Conservation (phyloP, 2,329 filamentous ascomycete species). For the Fusarium mangiferae region DNA sequence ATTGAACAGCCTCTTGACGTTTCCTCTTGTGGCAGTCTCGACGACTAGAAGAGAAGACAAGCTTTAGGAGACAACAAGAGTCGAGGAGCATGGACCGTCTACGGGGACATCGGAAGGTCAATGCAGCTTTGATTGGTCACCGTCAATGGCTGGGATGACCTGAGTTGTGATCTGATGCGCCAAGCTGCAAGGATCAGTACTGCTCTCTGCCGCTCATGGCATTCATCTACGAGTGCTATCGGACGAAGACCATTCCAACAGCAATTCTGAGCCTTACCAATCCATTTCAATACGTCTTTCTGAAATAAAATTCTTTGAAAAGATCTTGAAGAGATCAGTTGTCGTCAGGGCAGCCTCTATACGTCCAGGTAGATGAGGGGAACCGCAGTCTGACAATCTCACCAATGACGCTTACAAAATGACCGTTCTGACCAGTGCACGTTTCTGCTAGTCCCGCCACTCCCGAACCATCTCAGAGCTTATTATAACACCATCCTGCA, state of each 20-base stretch:
- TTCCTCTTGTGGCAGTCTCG: not conserved
- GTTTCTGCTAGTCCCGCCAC: not conserved
- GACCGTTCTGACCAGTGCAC: not conserved
- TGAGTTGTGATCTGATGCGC: not conserved
- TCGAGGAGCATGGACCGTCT: not conserved
- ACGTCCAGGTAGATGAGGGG: not conserved
- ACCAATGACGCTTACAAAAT: not conserved
- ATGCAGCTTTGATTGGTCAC: not conserved
- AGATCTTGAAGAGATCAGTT: fast-evolving
- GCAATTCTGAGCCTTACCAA: not conserved
- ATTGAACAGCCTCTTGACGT: not conserved
- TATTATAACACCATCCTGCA: not conserved
- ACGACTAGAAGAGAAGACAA: not conserved
- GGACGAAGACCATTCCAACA: not conserved
- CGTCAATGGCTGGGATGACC: not conserved
- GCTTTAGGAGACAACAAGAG: not conserved
- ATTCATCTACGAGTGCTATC: not conserved
- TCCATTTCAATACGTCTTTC: fast-evolving
- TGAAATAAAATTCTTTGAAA: fast-evolving
- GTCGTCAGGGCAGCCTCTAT: not conserved
- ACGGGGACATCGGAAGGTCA: not conserved
- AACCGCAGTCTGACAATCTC: not conserved
- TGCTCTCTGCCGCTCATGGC: not conserved
- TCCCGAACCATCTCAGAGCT: not conserved
- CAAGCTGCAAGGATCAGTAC: not conserved